Base-by-base conservation (phyloP, 2,329 filamentous ascomycete species). In the Curvularia lunata region DNA sequence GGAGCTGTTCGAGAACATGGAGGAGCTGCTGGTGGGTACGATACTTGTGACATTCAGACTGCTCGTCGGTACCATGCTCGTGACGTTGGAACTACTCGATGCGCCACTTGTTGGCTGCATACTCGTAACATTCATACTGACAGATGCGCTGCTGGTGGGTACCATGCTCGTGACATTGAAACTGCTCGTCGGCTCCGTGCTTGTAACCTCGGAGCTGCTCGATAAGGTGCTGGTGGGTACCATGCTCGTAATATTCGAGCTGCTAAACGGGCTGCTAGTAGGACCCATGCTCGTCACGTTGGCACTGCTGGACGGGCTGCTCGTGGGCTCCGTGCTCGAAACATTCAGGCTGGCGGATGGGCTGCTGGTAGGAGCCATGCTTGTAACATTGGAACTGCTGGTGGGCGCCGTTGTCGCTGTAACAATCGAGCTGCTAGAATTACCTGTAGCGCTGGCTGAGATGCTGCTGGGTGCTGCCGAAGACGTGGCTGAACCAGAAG, bases 21-120 rank as follows among this genome's bases (percentile, higher is more conserved):
- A 43, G 16, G n/a, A 23, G 2, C 25, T 28, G n/a, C 42, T 45
- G 25, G 25, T 45, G 25, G 42, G 23, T 18, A 25, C 10, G 4
- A 45, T 23, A 3, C 37, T 53, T 12, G 54, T n/a, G n/a, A 21
- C 37, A 38, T 28, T 48, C 13, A 21, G 32, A 28, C 41, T 57
- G 28, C 43, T 43, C 6, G 47, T 16, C 3, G 40, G 13, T 2
- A 34, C 13, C 5, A 13, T 16, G 12, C 32, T 34, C 1, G 32
- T 34, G 1, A 16, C 4, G 6, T 34, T n/a, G 2, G 12, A 42
- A 16, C 40, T 42, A 12, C 19, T 42, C 4, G 13, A 34, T 40
- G 23, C 30, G 41, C 53, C 52, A 16, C 54, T 52, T 18, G 28
- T 30, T 1, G 28, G 28, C 52, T 54, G 18, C 10, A 30, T 12